Base-by-base conservation (phyloP, 768 basidiomycete genomes). In the Hericium erinaceus region DNA sequence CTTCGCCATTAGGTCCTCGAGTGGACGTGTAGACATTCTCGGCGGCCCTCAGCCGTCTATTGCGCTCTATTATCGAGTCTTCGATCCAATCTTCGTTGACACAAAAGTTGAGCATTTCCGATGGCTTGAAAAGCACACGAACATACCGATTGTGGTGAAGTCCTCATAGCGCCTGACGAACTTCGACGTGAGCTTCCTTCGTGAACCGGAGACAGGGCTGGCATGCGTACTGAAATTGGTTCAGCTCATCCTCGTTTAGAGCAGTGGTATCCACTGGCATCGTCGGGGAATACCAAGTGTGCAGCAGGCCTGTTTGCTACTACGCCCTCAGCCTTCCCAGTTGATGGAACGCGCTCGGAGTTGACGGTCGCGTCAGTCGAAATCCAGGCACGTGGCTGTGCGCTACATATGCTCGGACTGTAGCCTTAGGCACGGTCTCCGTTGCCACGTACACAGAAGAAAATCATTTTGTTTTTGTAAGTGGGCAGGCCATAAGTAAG, bases 121-220 rank as follows among this genome's bases (percentile, higher is more conserved):
- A 51, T 18, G 60, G 41, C 55, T 57, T 54, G 52, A 39, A n/a
- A 55, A 26, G 5, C 48, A 57, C 26, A 61, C 55, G 26, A 52
- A 70, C 77, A 64, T 67, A 92, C 93, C 93, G 73, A 97, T 94
- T 6, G 94, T 95, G 48, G 86, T 87, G 68, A 97, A 97, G 74
- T 97, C 93, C 70, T 95, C 89, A 75, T 95, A 95, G 59, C 89
- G 90, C 62, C 93, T 94, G 33, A 33, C 7, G 33, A 33, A 33
- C 33, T 33, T 33, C 7, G 33, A 8, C 33, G 33, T 33, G 7
- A 33, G 33, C 9, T 33, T 33, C 33, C 33, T 33, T 33, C 33
- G 7, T 48, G 20, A 9, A 55, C 44, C 10, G 12, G 20, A 13
- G 44, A 40, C n/a, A 24, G 12, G 8, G 48, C 40, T 33, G n/a